Base-by-base conservation (phyloP, 768 basidiomycete species). In the Phanerochaete sordida region DNA sequence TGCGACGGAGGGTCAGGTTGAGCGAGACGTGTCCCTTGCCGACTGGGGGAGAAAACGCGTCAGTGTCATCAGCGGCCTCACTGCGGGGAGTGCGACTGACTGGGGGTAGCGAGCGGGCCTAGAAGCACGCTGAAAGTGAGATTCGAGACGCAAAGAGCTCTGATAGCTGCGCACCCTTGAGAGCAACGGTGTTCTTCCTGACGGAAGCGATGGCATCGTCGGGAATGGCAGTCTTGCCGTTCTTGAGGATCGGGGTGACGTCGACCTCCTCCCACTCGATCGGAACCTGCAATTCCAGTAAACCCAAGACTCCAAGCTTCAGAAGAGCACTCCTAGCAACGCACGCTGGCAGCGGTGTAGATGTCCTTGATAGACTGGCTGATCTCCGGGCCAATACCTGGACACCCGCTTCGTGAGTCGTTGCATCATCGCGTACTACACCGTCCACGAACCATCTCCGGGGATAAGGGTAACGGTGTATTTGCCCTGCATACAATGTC, bases 251-350 rank as follows among this genome's bases (percentile, higher is more conserved):
- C 13, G 97, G 97, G 7, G 93, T 90, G 50, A 99, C 97, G 72
- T 89, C 91, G 74, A 98, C 96, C 77, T 98, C 97, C 74, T 99
- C 97, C 97, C 97, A 99, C 76, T 93, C 84, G 68, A 99, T 97
- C 47, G 97, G 97, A 26, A 97, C 96, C 94, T 96, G 61, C 62
- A 5, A 66, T 49, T 44, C 53, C n/a, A 3, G 27, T 47, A 27
- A 46, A 24, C 27, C n/a, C n/a, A n/a, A n/a, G n/a, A n/a, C n/a
- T 2, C 30, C 23, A 53, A 56, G 0, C 33, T 16, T 63, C 24
- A 26, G 27, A 33, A 52, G n/a, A 16, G 30, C 2, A 11, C 31
- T 12, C 21, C 23, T 23, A 15, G 7, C 27, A 43, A 67, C 76
- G 54, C 69, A 93, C 94, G 56, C 90, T 83, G 64, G 97, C 96